Evolutionary conservation across 192 early-diverging fungal species (phyloP), one percentile per base, ranked within the genome.

Genomic region (Borealophlyctis nickersoniae): DNA sequence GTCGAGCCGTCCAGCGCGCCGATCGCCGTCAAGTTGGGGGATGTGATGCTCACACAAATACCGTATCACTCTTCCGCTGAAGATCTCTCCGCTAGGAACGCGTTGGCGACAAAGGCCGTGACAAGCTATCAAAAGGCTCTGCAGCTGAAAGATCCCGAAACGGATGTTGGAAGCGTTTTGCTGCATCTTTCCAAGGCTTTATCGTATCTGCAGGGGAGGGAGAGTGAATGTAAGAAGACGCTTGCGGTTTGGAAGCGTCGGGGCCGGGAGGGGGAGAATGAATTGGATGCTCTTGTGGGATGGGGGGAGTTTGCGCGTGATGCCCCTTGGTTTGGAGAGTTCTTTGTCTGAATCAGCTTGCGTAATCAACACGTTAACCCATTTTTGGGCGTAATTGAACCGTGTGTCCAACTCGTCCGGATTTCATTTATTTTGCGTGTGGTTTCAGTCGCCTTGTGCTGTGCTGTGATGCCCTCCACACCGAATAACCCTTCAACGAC

Each of bases 21-120:
- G 24, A 31, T 73, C 0, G 23, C 35, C 3, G 22, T 16, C 14
- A 67, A 56, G 9, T 51, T 70, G 16, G 76, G 60, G n/a, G 69
- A 77, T 61, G 52, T 66, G 0, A 52, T 71, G n/a, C 68, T 70
- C 11, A 49, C 58, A 7, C 76, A 71, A 0, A 67, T 72, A 4
- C 50, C 65, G 1, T 59, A 73, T 7, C 66, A 76, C 48, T 48
- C 69, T 0, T 13, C 57, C 24, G 30, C 60, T 5, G 33, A 5
- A 13, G 39, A 45, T 45, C 45, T 52, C 14, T 22, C 22, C 22
- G 33, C 28, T 7, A 36, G 3, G 0, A 9, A 22, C 4, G 29
- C 31, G 23, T 23, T 69, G 1, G 67, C 67, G 5, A 4, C 23
- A 5, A 62, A 52, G 22, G 59, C 67, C 2, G 67, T 56, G 53